Evolutionary conservation across 2,329 filamentous ascomycete species (phyloP).

Genomic region (Lomentospora prolificans): DNA sequence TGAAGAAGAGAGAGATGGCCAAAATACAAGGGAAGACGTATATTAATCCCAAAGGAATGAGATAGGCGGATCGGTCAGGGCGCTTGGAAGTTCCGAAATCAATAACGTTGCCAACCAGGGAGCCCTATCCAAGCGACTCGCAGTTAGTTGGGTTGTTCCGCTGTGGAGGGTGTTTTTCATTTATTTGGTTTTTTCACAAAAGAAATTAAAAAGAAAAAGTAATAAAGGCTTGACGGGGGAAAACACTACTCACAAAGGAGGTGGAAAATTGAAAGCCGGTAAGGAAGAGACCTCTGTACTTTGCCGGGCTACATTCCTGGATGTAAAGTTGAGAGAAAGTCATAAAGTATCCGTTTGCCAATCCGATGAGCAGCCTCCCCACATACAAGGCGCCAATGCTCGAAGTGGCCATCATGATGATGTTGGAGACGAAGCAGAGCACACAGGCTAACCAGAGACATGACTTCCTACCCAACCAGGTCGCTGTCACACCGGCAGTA

Average conservation of each 20-base stretch:
- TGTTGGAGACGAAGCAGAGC: constrained; percentile 37
- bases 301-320: constrained; percentile 33
- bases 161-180: too few species aligned
- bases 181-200: too few species aligned
- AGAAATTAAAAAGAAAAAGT: too few species aligned
- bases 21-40: constrained; percentile 27
- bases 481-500: constrained; percentile 27
- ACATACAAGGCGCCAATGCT: constrained; percentile 43
- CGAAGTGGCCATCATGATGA: constrained; percentile 47
- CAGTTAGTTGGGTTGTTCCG: too few species aligned
- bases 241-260: not conserved
- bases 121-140: too few species aligned
- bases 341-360: constrained; percentile 49
- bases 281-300: constrained; percentile 36
- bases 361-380: constrained; percentile 42
- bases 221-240: too few species aligned
- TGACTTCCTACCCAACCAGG: constrained; percentile 22
- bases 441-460: constrained; percentile 35
- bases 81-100: constrained; percentile 23
- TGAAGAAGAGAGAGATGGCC: constrained; percentile 20
- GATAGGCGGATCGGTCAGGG: constrained; percentile 19
- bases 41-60: constrained; percentile 26
- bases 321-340: constrained; percentile 41
- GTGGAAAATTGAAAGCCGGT: constrained; percentile 31
- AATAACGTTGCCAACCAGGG: constrained; percentile 30